These are phyloP conservation scores for Colletotrichum destructivum DNA, from an alignment of 2,329 filamentous ascomycete genomes.

Conservation along the genomic window DNA sequence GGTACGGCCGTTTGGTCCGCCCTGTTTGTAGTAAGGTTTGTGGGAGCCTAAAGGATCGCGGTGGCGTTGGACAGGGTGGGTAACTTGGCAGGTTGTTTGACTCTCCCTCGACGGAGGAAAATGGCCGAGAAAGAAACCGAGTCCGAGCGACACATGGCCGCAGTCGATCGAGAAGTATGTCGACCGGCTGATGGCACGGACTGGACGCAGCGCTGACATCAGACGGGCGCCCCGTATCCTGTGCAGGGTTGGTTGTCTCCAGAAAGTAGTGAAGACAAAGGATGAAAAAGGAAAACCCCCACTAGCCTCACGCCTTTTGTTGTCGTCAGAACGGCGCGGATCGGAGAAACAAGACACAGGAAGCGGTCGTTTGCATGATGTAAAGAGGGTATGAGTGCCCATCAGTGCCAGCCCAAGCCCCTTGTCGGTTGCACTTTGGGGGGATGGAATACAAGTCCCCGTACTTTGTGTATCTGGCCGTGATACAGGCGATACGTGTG, in stretches of 20 bases:
- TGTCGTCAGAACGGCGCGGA: neutral
- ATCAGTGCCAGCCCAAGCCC: conserved; percentile 4
- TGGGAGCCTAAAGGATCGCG: too few relatives aligned
- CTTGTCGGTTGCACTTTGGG: too few relatives aligned
- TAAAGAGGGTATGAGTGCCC: neutral
- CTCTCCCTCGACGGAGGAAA: too few relatives aligned
- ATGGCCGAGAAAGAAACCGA: too few relatives aligned
- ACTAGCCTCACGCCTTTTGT: neutral
- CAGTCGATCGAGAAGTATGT: neutral
- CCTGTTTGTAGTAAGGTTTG: neutral
- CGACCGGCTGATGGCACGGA: neutral
- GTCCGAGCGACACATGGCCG: neutral
- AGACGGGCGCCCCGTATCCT: conserved; percentile 8
- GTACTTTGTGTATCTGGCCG: neutral
- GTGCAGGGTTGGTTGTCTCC: conserved; percentile 1
- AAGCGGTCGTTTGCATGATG: conserved; percentile 9
- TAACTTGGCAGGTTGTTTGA: neutral
- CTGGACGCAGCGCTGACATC: conserved; percentile 6
- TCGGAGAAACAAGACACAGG: neutral
- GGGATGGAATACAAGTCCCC: too few relatives aligned
- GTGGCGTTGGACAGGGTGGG: neutral
- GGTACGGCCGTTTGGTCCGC: neutral
- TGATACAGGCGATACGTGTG: neutral
- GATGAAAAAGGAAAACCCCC: neutral
- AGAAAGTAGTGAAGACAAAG: neutral